phyloP scores from a whole-genome alignment of 1,284 basidiomycete species.

The Garcileccinum viscosum region DNA sequence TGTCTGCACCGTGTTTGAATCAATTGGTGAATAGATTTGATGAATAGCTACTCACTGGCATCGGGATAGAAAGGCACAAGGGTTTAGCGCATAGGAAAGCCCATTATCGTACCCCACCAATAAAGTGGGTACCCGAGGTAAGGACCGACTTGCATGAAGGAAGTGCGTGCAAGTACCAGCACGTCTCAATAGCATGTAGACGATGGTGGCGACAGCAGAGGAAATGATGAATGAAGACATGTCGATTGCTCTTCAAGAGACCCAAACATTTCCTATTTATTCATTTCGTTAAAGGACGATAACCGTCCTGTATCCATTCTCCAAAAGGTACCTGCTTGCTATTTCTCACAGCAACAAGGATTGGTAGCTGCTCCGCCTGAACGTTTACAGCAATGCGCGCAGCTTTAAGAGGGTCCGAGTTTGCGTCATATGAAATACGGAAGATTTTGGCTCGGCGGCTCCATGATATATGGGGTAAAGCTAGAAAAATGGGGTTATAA shows the following conservation, averaged over 20 bases:
- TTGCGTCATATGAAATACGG: not conserved
- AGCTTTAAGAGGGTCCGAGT: not conserved
- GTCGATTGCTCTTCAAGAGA: not conserved
- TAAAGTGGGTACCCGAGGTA: not conserved
- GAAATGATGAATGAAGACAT: slow-evolving; percentile 14
- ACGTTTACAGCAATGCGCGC: not conserved
- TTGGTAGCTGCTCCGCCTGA: not conserved
- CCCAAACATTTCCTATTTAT: slow-evolving; percentile 17
- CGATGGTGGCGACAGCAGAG: not conserved
- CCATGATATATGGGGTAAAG: not conserved
- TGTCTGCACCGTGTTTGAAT: slow-evolving; percentile 14
- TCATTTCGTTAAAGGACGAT: not conserved
- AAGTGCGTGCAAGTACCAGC: not conserved
- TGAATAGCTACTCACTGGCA: slow-evolving; percentile 37
- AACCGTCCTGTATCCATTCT: not conserved
- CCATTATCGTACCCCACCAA: slow-evolving; percentile 25
- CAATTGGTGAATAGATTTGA: not conserved
- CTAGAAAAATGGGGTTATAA: not conserved
- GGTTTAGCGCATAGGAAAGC: slow-evolving; percentile 24
- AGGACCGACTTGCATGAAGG: not conserved
- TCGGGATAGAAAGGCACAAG: slow-evolving; percentile 21
- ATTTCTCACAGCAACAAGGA: not conserved
- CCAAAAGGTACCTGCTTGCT: too few relatives aligned
- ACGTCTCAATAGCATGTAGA: not conserved
- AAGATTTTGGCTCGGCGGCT: not conserved